Conservation (phyloP, 805 yeast genomes). For the Pachysolen tannophilus region DNA sequence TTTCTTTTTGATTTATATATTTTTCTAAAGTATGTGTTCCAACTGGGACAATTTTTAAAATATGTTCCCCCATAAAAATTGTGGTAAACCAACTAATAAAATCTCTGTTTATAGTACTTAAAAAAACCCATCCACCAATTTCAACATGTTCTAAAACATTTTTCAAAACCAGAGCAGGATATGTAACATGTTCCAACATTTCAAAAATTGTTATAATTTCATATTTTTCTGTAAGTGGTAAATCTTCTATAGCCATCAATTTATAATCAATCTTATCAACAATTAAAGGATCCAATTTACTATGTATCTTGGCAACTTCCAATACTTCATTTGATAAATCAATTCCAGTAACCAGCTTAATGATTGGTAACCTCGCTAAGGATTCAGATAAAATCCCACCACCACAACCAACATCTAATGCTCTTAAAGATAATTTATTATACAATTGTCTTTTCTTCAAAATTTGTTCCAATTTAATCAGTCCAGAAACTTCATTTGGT, state of each 20-base stretch:
- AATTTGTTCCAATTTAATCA: slow-evolving; percentile 44
- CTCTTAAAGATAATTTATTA: slow-evolving; percentile 32
- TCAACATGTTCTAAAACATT: slow-evolving; percentile 61
- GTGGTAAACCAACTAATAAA: slow-evolving; percentile 86
- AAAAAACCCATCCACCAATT: slow-evolving; percentile 77
- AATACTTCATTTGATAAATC: slow-evolving; percentile 83
- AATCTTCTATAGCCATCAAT: slow-evolving; percentile 53
- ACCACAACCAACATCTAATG: slow-evolving; percentile 93
- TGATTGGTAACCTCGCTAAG: slow-evolving; percentile 64
- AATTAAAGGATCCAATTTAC: slow-evolving; percentile 55
- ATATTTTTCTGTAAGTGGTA: slow-evolving; percentile 36
- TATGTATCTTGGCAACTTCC: slow-evolving; percentile 70
- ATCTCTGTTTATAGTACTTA: slow-evolving; percentile 91
- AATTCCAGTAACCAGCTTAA: slow-evolving; percentile 64
- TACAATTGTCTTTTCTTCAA: slow-evolving; percentile 30
- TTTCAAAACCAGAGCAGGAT: slow-evolving; percentile 67
- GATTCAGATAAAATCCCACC: slow-evolving; percentile 94
- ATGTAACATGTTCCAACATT: slow-evolving; percentile 88
- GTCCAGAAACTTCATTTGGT: slow-evolving; percentile 44
- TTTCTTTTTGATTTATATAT: slow-evolving; percentile 72
- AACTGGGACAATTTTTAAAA: slow-evolving; percentile 73
- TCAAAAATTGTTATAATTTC: slow-evolving; percentile 90
- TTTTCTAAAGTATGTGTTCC: slow-evolving; percentile 90
- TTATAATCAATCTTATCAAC: slow-evolving; percentile 49
- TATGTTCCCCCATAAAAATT: slow-evolving; percentile 79